Conservation (phyloP, 495 filamentous ascomycete genomes). For the Neurospora sp. region DNA sequence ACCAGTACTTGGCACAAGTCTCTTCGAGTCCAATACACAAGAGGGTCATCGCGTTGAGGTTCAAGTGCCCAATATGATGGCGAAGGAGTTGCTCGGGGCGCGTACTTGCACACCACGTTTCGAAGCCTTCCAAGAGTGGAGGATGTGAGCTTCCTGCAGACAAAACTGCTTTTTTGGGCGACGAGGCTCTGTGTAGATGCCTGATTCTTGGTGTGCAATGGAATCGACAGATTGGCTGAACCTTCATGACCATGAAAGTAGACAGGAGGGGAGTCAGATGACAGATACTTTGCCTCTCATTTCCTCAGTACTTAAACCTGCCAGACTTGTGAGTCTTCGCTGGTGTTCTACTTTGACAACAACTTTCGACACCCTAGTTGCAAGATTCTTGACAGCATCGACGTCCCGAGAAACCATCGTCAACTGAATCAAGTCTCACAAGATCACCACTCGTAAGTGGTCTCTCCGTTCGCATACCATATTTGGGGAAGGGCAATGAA, state of each 20-base stretch:
- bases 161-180: not conserved
- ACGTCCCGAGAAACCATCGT: not conserved
- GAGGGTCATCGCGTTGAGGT: not conserved
- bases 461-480: not conserved
- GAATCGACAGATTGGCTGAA: not conserved
- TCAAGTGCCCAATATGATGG: not conserved
- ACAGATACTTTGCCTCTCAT: not conserved
- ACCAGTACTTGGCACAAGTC: not conserved
- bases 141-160: not conserved
- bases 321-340: not conserved
- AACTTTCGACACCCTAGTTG: not conserved
- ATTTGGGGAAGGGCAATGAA: not conserved
- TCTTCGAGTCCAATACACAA: not conserved
- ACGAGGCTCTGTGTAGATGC: not conserved
- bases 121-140: not conserved
- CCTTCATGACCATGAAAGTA: not conserved
- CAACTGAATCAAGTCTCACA: not conserved
- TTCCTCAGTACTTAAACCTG: not conserved
- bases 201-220: not conserved
- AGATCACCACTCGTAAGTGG: not conserved
- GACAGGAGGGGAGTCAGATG: not conserved
- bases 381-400: not conserved
- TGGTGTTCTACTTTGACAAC: not conserved
- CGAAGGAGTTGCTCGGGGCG: not conserved
- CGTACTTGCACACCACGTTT: not conserved